Base-by-base conservation (phyloP, 2,329 filamentous ascomycete species). In the Pseudogymnoascus sp. region DNA sequence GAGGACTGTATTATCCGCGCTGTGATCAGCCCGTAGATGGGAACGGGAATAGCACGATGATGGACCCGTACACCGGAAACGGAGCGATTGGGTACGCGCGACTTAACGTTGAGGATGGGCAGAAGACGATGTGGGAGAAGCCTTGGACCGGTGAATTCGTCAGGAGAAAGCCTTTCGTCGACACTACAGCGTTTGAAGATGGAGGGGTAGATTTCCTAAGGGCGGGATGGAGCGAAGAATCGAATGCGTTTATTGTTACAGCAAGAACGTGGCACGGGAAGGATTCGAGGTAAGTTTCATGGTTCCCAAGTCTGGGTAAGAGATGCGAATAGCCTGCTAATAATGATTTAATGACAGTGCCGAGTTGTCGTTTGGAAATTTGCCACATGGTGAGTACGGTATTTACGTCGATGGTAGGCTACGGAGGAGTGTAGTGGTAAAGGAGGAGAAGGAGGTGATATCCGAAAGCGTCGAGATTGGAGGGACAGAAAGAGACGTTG, bases 1-100 rank as follows among this genome's bases (percentile, higher is more conserved):
- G 75, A 0, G 75, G 75, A 0, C 64, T 76, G 5, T 76, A 70
- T 60, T 77, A 77, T 50, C 68, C 69, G 0, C 65, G 73, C 9
- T 68, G 71, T 33, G 72, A 72, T 21, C 56, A 59, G 6, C 42
- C 61, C 1, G 63, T 66, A 19, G 70, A 75, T 61, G 62, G 68
- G 2, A 59, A 71, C 0, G 67, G 66, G 2, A 65, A 70, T 5
- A 70, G 70, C 66, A 70, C 64, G 1, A 65, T 67, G 42, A 69
- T 76, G 62, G 75, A 77, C 26, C 73, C 75, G 0, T 75, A 73
- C 19, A 68, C 74, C 0, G 74, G 76, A 0, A 77, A 78, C 63
- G 70, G 70, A 1, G 70, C 67, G 0, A 72, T 77, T 62, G 75
- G 70, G 0, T 77, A 77, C 53, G 70, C 70, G 4, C 65, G 75